A percentile compares a stretch with the other conserved stretches of the same genome.
Evolutionary conservation across 2,329 filamentous ascomycete genomes (phyloP).

Genomic region (Neonectria neomacrospora): DNA sequence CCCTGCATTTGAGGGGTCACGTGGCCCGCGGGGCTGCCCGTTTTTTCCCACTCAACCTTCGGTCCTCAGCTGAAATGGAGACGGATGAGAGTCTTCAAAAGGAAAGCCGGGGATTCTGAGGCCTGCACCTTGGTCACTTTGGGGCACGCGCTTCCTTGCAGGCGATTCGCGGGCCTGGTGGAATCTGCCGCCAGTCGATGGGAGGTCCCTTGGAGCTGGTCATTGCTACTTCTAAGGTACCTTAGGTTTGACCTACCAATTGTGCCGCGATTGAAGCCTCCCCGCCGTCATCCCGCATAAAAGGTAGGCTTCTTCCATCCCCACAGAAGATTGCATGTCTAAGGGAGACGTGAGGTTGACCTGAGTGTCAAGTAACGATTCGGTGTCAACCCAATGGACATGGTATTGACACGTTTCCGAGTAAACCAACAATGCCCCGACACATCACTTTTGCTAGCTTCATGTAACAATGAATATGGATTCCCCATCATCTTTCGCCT

Average conservation of each 20-base stretch:
- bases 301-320: not conserved
- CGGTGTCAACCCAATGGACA: not conserved
- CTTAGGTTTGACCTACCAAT: not conserved
- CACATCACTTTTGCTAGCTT: too few species aligned
- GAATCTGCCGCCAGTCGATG: not conserved
- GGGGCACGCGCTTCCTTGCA: not conserved
- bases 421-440: too few species aligned
- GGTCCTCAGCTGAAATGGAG: constrained; percentile 20
- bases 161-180: not conserved
- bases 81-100: not conserved
- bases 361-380: not conserved
- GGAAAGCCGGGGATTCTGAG: not conserved
- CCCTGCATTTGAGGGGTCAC: constrained; percentile 45
- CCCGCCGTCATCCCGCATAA: not conserved
- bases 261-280: not conserved
- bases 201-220: not conserved
- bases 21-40: constrained; percentile 48
- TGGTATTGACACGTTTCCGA: too few species aligned
- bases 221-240: not conserved
- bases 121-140: not conserved
- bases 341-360: not conserved
- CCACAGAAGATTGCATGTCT: not conserved
- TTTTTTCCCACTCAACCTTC: constrained; percentile 9
- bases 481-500: constrained; percentile 9
- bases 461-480: not conserved